Base-by-base conservation (phyloP, 257 asterid species). In the Solanum etuberosum region DNA sequence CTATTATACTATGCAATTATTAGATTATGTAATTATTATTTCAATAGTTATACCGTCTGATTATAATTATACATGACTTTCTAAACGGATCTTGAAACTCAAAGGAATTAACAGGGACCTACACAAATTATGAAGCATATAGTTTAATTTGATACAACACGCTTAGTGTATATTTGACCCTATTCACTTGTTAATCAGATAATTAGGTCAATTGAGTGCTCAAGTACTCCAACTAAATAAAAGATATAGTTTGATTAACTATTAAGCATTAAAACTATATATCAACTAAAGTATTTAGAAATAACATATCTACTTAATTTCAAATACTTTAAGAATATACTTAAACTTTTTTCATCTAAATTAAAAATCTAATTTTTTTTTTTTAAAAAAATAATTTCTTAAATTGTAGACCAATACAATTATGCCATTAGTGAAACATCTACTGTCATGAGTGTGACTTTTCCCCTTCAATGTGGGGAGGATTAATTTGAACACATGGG, bases 401-500 rank as follows among this genome's bases (percentile, higher is more conserved):
- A 7, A 20, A 54, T 61, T 61, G 6, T n/a, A n/a, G 29, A 61
- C 6, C 29, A 23, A 61, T 61, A n/a, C 70, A 61, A 61, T 61
- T 61, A 10, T 61, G 27, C 27, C 65, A 21, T 57, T 20, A 57
- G 0, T 0, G 59, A 51, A 14, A 37, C 11, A 74, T 74, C 18
- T 74, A 40, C 7, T 38, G 83, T 38, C 59, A 77, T 46, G 14
- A 38, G 61, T 77, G 34, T 38, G 57, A 77, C 37, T 77, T 77
- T 42, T 48, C 27, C 57, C 86, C 90, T 14, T 40, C 48, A 71
- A 61, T 86, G 71, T 85, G 34, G 83, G 88, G 89, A 83, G 32
- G 83, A 87, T 54, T 54, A 54, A 54, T 82, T 29, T 63, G 35
- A n/a, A 61, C 87, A 84, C 87, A 87, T 83, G 90, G 88, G 32